Percentiles rank a stretch among this genome's conserved stretches.
Evolutionary conservation across 2,329 filamentous ascomycete species (phyloP).

Genomic region (Claviceps digitariae): DNA sequence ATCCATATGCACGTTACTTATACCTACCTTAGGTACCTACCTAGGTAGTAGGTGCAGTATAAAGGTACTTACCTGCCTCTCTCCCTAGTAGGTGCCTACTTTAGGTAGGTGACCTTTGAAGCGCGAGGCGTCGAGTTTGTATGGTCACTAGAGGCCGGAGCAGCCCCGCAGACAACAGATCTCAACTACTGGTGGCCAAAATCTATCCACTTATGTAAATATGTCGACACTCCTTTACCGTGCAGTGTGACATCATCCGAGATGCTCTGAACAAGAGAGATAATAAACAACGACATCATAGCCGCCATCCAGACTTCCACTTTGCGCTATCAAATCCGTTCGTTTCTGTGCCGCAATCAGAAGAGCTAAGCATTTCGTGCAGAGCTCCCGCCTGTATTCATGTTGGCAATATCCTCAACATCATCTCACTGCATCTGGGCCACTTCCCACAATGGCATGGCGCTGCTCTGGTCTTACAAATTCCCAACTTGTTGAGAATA

Average conservation of each 20-base stretch:
- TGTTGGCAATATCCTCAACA: not conserved
- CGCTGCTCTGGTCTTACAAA: conserved; percentile 66
- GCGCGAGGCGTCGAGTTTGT: not conserved
- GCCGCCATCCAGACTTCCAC: not conserved
- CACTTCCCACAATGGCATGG: conserved; percentile 66
- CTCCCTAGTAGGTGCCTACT: too few species aligned
- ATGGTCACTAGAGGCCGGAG: not conserved
- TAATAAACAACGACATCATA: too few species aligned
- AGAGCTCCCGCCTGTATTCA: not conserved
- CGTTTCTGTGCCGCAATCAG: not conserved
- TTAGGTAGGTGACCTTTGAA: too few species aligned
- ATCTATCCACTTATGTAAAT: not conserved
- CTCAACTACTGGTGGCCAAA: not conserved
- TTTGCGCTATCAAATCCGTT: not conserved
- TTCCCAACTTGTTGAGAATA: conserved; percentile 61
- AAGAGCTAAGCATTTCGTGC: not conserved
- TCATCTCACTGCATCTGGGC: too few species aligned
- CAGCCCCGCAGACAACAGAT: not conserved
- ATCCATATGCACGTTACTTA: too few species aligned
- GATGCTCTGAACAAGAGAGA: too few species aligned
- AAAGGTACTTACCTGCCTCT: too few species aligned
- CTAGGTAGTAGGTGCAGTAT: not conserved
- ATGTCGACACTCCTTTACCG: not conserved
- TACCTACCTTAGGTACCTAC: not conserved
- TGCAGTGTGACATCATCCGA: too few species aligned